Conservation (phyloP, 441 rosid genomes). For the Arabidopsis lyrata region DNA sequence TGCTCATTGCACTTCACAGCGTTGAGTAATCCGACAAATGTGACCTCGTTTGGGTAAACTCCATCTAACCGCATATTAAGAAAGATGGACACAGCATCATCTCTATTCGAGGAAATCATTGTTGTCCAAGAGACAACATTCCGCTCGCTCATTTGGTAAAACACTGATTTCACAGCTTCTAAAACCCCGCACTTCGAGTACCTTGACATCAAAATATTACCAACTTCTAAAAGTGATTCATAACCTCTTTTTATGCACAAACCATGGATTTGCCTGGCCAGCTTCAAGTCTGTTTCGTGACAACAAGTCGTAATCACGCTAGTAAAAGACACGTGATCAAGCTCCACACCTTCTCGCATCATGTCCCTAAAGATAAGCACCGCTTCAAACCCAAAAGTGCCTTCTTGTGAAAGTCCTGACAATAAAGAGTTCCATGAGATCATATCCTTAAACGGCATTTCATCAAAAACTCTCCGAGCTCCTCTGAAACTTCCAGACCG, state of each 20-base stretch:
- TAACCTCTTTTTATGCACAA: constrained; percentile 71
- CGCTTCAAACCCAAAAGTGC: constrained; percentile 60
- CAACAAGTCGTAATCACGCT: constrained; percentile 80
- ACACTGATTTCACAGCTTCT: constrained; percentile 67
- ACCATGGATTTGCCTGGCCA: constrained; percentile 81
- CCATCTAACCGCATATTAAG: constrained; percentile 69
- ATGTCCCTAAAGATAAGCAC: constrained; percentile 60
- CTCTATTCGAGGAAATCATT: constrained; percentile 66
- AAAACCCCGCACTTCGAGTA: constrained; percentile 67
- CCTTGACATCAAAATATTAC: constrained; percentile 79
- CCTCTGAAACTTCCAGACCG: constrained; percentile 59
- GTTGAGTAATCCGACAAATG: constrained; percentile 73
- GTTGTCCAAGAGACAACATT: constrained; percentile 93
- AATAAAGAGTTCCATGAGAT: constrained; percentile 89
- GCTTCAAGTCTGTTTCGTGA: constrained; percentile 60
- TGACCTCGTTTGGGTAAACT: constrained; percentile 83
- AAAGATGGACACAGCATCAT: constrained; percentile 60
- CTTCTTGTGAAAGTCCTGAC: constrained; percentile 79
- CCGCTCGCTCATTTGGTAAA: constrained; percentile 59
- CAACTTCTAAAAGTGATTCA: constrained; percentile 61
- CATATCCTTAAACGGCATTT: constrained; percentile 64
- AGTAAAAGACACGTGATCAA: constrained; percentile 83
- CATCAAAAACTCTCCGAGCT: constrained; percentile 71
- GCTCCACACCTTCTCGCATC: constrained; percentile 62
- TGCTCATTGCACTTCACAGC: constrained; percentile 53